phyloP scores from a whole-genome alignment of 2,329 filamentous ascomycete species.

The Fusarium luffae region DNA sequence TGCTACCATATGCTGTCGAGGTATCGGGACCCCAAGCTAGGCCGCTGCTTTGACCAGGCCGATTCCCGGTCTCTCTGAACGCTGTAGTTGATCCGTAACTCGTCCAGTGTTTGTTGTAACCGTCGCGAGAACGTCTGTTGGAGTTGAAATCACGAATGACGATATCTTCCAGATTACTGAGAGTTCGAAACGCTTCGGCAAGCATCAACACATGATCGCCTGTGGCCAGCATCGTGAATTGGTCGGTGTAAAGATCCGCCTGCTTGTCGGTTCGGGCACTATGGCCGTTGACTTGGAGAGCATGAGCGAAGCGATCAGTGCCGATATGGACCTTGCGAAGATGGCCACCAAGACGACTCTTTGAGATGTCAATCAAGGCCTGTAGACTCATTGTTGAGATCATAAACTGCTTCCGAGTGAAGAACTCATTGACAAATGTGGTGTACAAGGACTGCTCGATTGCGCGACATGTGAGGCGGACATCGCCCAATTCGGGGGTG shows the following conservation, averaged over 20 bases:
- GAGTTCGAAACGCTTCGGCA: conserved; percentile 63
- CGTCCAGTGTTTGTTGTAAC: conserved; percentile 56
- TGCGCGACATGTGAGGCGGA: conserved; percentile 66
- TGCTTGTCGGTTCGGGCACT: conserved; percentile 28
- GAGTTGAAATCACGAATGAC: conserved; percentile 70
- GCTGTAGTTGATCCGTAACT: conserved; percentile 64
- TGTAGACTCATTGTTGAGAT: conserved; percentile 66
- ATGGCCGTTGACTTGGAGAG: conserved; percentile 1
- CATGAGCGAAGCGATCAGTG: conserved; percentile 42
- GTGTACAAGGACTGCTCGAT: conserved; percentile 65
- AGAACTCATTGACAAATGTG: conserved; percentile 71
- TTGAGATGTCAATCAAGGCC: conserved; percentile 64
- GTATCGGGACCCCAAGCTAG: conserved; percentile 4
- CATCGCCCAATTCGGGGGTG: conserved; percentile 64
- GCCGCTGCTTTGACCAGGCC: conserved; percentile 16
- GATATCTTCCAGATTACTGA: conserved; percentile 65
- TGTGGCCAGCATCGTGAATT: conserved; percentile 51
- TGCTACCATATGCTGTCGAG: conserved; percentile 42
- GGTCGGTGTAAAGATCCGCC: conserved; percentile 35
- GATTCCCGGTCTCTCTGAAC: conserved; percentile 48
- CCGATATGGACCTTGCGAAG: conserved; percentile 53
- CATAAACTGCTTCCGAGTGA: conserved; percentile 74
- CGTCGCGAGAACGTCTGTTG: conserved; percentile 61
- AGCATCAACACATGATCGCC: conserved; percentile 66
- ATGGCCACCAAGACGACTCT: conserved; percentile 53